A percentile compares a stretch with the other conserved stretches of the same genome.
Conservation (phyloP, 2,329 filamentous ascomycete genomes). For the Phialophora chinensis region DNA sequence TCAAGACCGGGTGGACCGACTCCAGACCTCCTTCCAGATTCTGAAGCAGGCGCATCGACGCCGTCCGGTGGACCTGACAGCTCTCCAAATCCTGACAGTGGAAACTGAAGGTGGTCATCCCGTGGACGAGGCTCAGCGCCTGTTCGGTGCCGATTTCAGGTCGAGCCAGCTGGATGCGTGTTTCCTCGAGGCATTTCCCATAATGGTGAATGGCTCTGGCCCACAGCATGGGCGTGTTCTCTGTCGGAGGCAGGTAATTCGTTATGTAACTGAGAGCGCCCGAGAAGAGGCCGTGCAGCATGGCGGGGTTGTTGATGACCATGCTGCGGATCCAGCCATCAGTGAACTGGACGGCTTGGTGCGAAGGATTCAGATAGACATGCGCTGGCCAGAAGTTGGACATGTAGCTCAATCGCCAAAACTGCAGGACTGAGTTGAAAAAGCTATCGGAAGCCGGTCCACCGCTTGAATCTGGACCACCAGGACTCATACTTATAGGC, state of each 20-base stretch:
- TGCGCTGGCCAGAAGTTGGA: conserved; percentile 28
- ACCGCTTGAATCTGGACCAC: conserved; percentile 9
- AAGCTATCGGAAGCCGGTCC: conserved; percentile 12
- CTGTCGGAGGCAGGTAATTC: conserved; percentile 26
- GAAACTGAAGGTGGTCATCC: conserved; percentile 24
- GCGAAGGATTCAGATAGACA: conserved; percentile 18
- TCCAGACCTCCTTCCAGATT: conserved; percentile 22
- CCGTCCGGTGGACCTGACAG: conserved; percentile 20
- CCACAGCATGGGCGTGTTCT: conserved; percentile 25
- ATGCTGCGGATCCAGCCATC: conserved; percentile 23
- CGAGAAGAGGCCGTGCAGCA: conserved; percentile 29
- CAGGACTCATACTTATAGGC: conserved; percentile 2
- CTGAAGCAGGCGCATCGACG: conserved; percentile 16
- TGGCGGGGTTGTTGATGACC: conserved; percentile 24
- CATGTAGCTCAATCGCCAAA: conserved; percentile 28
- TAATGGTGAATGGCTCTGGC: conserved; percentile 25
- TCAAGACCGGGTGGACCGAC: conserved; percentile 20
- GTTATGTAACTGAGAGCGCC: conserved; percentile 26
- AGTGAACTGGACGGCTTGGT: conserved; percentile 15
- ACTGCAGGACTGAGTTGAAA: conserved; percentile 28
- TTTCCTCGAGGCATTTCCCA: conserved; percentile 28
- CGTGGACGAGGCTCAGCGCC: conserved; percentile 24
- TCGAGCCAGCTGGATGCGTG: conserved; percentile 11
- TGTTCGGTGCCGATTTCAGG: conserved; percentile 19
- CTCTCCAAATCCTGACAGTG: conserved; percentile 30